Evolutionary conservation across 331 rosid species (phyloP).

Genomic region (Pyracantha coccinea): DNA sequence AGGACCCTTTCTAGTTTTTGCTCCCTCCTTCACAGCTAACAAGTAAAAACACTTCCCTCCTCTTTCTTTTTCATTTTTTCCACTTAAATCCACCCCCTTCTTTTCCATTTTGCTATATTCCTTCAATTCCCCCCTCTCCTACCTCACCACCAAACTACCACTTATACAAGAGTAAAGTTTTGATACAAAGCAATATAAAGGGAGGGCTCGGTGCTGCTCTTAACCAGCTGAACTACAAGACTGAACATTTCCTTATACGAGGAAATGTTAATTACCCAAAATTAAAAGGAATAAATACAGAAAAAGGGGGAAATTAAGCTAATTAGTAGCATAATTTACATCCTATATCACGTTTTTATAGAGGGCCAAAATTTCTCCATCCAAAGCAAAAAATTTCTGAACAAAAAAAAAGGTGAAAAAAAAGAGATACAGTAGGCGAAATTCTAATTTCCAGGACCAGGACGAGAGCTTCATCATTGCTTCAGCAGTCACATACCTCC

Average conservation of each 20-base stretch:
- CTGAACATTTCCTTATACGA: no score
- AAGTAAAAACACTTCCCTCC: background rate
- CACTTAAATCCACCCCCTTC: background rate
- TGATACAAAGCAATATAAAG: no score
- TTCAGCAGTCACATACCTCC: constrained; percentile 47
- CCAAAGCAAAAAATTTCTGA: constrained; percentile 1
- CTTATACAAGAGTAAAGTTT: no score
- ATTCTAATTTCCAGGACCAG: background rate
- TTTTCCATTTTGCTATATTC: background rate
- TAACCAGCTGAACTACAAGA: no score
- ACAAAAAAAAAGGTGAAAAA: background rate
- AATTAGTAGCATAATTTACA: constrained; percentile 37
- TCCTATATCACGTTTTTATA: constrained; percentile 30
- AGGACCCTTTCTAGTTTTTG: constrained; percentile 38
- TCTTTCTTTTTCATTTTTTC: background rate
- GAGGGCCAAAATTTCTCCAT: constrained; percentile 55
- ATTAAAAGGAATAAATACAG: background rate
- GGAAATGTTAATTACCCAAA: background rate
- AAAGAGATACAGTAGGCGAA: constrained; percentile 3
- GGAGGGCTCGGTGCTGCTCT: no score
- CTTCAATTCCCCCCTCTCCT: background rate
- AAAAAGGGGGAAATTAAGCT: background rate
- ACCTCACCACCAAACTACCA: background rate
- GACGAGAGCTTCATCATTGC: constrained; percentile 62
- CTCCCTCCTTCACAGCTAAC: constrained; percentile 9